Percentiles rank a stretch among this genome's conserved stretches.
Evolutionary conservation across 2,329 filamentous ascomycete species (phyloP).

Genomic region (Cryphonectria nitschkei): DNA sequence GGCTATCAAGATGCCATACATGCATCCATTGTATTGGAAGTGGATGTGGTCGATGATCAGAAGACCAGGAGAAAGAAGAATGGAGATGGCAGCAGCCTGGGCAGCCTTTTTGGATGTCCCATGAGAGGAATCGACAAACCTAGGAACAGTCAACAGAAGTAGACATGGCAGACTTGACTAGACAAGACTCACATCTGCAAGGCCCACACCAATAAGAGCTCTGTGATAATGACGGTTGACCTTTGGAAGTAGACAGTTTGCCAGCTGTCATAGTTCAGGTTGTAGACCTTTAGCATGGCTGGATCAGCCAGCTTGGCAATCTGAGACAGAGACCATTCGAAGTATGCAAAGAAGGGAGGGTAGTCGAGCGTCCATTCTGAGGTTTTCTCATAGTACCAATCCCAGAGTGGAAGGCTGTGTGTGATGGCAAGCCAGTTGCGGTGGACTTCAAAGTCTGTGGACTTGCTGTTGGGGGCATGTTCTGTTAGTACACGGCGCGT

Average conservation of each 20-base stretch:
- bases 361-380: conserved; percentile 99
- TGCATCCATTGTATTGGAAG: conserved; percentile 98
- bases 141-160: conserved; percentile 39
- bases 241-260: conserved; percentile 93
- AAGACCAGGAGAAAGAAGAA: conserved; percentile 88
- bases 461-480: conserved; percentile 68
- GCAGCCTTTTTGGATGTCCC: conserved; percentile 70
- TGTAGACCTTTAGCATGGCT: conserved; percentile 78
- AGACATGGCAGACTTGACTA: background rate
- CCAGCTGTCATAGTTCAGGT: conserved; percentile 87
- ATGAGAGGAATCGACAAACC: conserved; percentile 75
- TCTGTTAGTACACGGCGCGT: conserved; percentile 27
- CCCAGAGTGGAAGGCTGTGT: conserved; percentile 78
- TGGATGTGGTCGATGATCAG: conserved; percentile 98
- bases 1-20: conserved; percentile 87
- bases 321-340: conserved; percentile 91
- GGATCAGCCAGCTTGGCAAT: conserved; percentile 77
- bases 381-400: conserved; percentile 97
- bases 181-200: conserved; percentile 65
- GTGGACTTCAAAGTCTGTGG: conserved; percentile 98
- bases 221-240: conserved; percentile 81
- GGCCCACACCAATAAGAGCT: conserved; percentile 82
- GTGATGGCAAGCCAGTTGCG: conserved; percentile 98
- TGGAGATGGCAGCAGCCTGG: conserved; percentile 84
- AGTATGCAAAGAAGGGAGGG: conserved; percentile 95